Evolutionary conservation across 176 grass and related monocot genomes (phyloP), one percentile per base, ranked within the genome.

Genomic region (Cymbopogon citratus): DNA sequence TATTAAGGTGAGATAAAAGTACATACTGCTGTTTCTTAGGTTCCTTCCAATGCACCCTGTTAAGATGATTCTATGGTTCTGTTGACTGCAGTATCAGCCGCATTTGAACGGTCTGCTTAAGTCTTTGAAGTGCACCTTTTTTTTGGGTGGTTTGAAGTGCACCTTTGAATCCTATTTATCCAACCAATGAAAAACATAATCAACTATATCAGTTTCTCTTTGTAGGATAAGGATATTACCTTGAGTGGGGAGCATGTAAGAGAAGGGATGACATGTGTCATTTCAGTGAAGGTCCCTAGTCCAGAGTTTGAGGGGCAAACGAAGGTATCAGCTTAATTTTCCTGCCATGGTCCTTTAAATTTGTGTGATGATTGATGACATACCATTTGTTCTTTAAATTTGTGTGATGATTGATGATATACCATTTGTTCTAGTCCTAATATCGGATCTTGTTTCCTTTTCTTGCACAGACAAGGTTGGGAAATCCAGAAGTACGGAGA

Each of bases 301-400:
- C 92, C 96, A 69, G 96, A 98, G 87, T 98, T 98, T 86, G 96
- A 98, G 88, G 96, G 96, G 48, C 96, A 98, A 69, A 98, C 96
- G 39, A 98, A 98, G 92, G 96, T 98, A 86, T 48, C 34, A 26
- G 1, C 28, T 80, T 51, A 8, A 64, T 44, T 80, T 63, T 73
- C 54, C 5, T 83, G 66, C 60, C 5, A 90, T 12, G 15, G 54
- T 21, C 38, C 2, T 0, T 56, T 33, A 87, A 46, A 66, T 80
- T 63, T 48, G 34, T 45, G 12, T 78, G 46, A 80, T 13, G 16
- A 82, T 65, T 81, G 23, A 48, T 73, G 40, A 9, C 8, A 27
- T 74, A 28, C 56, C 52, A 61, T 86, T 38, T 45, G 18, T 31
- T 75, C 19, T 70, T 56, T 33, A 87, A 46, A 66, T 80, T 63